Evolutionary conservation across 306 rosid genomes (phyloP).

Genomic region (Pyrus bretschneideri): DNA sequence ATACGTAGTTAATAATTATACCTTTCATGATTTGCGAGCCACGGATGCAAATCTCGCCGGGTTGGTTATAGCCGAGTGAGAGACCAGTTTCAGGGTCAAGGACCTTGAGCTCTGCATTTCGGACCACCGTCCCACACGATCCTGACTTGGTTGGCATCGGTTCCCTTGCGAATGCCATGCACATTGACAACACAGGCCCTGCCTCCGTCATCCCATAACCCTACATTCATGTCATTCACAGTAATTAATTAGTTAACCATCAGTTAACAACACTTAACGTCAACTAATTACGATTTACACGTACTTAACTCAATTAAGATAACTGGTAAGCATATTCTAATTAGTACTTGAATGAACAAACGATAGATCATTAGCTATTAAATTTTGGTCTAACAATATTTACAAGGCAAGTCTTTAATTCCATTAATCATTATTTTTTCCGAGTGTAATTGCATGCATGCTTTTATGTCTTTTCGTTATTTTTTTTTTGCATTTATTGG

Average conservation of each 20-base stretch:
- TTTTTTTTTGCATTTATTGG: no score
- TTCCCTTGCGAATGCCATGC: conserved; percentile 61
- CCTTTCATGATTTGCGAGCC: conserved; percentile 89
- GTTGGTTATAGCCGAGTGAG: conserved; percentile 55
- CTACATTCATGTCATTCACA: conserved; percentile 15
- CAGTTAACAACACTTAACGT: neutral
- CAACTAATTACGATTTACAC: neutral
- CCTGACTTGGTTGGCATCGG: conserved; percentile 61
- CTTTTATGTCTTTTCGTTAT: no score
- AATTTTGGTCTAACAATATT: neutral
- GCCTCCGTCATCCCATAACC: conserved; percentile 99
- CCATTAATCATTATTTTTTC: neutral
- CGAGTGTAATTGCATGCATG: neutral
- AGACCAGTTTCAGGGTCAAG: conserved; percentile 57
- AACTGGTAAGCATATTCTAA: neutral
- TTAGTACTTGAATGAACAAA: neutral
- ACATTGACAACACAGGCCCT: conserved; percentile 80
- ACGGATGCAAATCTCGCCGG: conserved; percentile 81
- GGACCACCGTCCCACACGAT: conserved; percentile 69
- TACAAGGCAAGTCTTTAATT: neutral
- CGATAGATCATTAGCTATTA: neutral
- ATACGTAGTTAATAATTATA: neutral
- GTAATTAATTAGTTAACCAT: neutral
- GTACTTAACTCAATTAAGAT: neutral
- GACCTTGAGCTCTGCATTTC: conserved; percentile 78